Conservation (phyloP, 2,329 filamentous ascomycete species). For the Fusarium redolens region DNA sequence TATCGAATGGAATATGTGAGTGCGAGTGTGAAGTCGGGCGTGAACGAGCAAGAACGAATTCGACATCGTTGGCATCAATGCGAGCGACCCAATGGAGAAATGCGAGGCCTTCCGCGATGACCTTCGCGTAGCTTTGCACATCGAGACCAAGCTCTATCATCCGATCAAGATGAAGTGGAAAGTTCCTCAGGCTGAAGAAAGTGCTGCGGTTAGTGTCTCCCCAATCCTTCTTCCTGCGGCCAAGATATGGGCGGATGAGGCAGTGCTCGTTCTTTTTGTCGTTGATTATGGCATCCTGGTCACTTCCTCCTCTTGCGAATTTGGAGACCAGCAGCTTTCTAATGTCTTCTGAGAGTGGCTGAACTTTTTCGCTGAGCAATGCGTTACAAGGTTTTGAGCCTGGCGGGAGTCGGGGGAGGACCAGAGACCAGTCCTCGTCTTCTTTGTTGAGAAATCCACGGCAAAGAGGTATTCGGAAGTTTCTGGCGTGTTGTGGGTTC, state of each 20-base stretch:
- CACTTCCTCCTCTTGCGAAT: constrained; percentile 26
- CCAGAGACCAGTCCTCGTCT: constrained; percentile 19
- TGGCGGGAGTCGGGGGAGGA: constrained; percentile 36
- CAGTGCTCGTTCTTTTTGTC: constrained; percentile 57
- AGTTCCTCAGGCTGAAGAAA: constrained; percentile 60
- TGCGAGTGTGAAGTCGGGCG: neutral
- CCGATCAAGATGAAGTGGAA: constrained; percentile 61
- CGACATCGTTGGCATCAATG: constrained; percentile 64
- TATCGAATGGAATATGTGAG: neutral
- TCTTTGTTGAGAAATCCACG: constrained; percentile 6
- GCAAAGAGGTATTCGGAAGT: constrained; percentile 1
- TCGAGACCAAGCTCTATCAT: constrained; percentile 57
- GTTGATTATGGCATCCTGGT: neutral
- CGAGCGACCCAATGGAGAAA: constrained; percentile 60
- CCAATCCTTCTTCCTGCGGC: constrained; percentile 45
- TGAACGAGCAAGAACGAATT: constrained; percentile 62
- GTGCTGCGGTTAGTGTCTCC: neutral
- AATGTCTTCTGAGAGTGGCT: constrained; percentile 20
- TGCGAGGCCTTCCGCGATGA: constrained; percentile 63
- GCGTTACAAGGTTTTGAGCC: constrained; percentile 41
- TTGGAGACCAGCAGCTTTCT: constrained; percentile 33
- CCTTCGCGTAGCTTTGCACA: constrained; percentile 49
- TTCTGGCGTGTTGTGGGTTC: neutral
- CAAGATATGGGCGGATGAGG: constrained; percentile 62
- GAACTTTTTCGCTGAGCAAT: constrained; percentile 47